Evolutionary conservation across 352 stramenopile genomes (phyloP).

Genomic region (Pythium guiyangense): DNA sequence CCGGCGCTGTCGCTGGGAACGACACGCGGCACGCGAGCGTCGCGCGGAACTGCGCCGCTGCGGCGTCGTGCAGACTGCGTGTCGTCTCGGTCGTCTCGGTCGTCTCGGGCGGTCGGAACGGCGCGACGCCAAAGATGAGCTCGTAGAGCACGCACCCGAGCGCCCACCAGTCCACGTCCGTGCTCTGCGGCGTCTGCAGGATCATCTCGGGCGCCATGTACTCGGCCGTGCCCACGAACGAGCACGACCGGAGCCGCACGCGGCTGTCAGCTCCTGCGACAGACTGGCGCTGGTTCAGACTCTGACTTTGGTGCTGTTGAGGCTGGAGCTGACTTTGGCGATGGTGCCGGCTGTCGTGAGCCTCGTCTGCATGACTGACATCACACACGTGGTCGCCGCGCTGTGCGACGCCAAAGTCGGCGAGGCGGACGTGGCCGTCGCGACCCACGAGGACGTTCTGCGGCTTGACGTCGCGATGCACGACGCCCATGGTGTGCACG

Average conservation of each 20-base stretch:
- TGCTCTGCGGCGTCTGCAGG: constrained; percentile 20
- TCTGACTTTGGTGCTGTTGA: too few relatives aligned
- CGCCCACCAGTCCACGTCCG: constrained; percentile 73
- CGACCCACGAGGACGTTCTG: too few relatives aligned
- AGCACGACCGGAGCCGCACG: constrained; percentile 32
- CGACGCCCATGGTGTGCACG: constrained; percentile 31
- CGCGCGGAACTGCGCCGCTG: constrained; percentile 39
- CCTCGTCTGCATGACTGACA: neutral
- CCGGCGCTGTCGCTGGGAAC: constrained; percentile 25
- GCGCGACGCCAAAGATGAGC: constrained; percentile 58
- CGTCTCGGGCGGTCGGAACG: constrained; percentile 40
- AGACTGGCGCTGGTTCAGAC: too few relatives aligned
- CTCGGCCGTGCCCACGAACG: constrained; percentile 44
- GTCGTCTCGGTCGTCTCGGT: neutral
- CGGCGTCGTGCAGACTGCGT: neutral
- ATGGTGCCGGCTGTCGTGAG: neutral
- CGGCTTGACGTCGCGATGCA: too few relatives aligned
- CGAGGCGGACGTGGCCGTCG: too few relatives aligned
- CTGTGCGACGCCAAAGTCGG: constrained; percentile 24
- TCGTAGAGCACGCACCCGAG: constrained; percentile 75
- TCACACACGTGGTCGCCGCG: constrained; percentile 8
- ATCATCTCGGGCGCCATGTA: constrained; percentile 49
- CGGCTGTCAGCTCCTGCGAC: constrained; percentile 27
- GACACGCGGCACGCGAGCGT: constrained; percentile 36
- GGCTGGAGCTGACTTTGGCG: constrained; percentile 11